A percentile compares a stretch with the other conserved stretches of the same genome.
Evolutionary conservation across 208 protist genomes (phyloP).

Genomic region (Trypanosoma platydactyli): DNA sequence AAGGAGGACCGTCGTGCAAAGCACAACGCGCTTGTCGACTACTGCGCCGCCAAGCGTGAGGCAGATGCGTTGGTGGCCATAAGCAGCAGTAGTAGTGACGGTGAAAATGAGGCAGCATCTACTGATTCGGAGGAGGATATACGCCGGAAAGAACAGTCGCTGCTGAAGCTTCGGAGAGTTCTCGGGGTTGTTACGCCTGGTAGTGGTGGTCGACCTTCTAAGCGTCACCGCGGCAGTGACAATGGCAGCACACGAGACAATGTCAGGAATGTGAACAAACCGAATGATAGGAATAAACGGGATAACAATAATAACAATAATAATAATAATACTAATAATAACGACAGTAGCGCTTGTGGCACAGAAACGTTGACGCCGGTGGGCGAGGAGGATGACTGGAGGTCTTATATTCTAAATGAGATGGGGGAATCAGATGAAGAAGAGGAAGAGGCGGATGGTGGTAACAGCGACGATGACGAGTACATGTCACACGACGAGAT

Average conservation of each 20-base stretch:
- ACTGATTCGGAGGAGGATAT: conserved; percentile 60
- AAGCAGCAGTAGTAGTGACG: conserved; percentile 71
- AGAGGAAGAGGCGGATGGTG: conserved; percentile 28
- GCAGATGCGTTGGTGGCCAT: conserved; percentile 71
- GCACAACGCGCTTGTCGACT: conserved; percentile 68
- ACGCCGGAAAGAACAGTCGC: conserved; percentile 31
- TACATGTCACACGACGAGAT: conserved; percentile 21
- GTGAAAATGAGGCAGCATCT: conserved; percentile 45
- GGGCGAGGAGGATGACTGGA: conserved; percentile 16
- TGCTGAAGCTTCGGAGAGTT: conserved; percentile 41
- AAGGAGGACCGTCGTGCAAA: conserved; percentile 74
- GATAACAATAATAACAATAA: conserved; percentile 7
- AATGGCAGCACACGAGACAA: background rate
- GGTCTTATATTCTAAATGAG: background rate
- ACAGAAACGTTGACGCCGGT: background rate
- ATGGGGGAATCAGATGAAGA: conserved; percentile 34
- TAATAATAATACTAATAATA: conserved; percentile 14
- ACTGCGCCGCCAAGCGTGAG: conserved; percentile 74
- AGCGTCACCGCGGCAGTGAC: conserved; percentile 3
- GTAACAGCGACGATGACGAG: conserved; percentile 17
- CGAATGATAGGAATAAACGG: background rate
- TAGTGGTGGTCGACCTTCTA: background rate
- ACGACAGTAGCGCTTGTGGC: background rate
- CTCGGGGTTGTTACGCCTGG: conserved; percentile 27
- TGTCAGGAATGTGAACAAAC: too few species aligned